Percentiles rank a stretch among this genome's conserved stretches.
Conservation (phyloP, 1,284 basidiomycete genomes). For the Ganoderma sinense region DNA sequence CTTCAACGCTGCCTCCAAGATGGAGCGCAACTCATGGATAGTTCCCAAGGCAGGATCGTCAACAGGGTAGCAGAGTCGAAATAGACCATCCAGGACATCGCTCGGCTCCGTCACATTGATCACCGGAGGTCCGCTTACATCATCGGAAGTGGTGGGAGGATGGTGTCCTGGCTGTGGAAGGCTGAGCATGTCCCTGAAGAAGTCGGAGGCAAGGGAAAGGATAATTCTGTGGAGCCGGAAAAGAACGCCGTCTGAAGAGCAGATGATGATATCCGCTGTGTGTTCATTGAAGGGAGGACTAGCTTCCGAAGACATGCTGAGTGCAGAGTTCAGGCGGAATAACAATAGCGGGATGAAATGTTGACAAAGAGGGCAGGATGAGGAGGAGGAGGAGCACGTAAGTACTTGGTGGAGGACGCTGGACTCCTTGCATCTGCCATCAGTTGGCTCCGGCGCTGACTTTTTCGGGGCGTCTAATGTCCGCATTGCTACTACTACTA, state of each 20-base stretch:
- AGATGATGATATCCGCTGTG: slow-evolving; percentile 36
- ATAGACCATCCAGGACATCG: slow-evolving; percentile 29
- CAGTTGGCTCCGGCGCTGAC: no score
- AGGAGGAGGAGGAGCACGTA: no score
- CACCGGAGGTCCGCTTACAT: slow-evolving; percentile 29
- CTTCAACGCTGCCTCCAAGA: slow-evolving; percentile 44
- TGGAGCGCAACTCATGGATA: slow-evolving; percentile 32
- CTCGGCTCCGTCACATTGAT: slow-evolving; percentile 26
- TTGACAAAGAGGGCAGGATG: no score
- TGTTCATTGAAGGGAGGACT: slow-evolving; percentile 19
- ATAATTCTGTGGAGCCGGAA: slow-evolving; percentile 45
- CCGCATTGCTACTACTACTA: no score
- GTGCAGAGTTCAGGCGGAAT: background rate
- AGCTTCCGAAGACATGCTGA: slow-evolving; percentile 5
- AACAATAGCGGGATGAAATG: no score
- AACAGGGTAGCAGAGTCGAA: slow-evolving; percentile 38
- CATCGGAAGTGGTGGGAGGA: background rate
- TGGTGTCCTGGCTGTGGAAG: slow-evolving; percentile 34
- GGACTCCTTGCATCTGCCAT: no score
- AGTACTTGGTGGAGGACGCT: no score
- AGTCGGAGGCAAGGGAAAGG: slow-evolving; percentile 49
- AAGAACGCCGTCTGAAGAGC: slow-evolving; percentile 44
- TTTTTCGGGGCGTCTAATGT: no score
- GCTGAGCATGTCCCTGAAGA: slow-evolving; percentile 49
- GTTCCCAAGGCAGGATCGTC: slow-evolving; percentile 19